Evolutionary conservation across 1,139 yeast genomes (phyloP).

Genomic region (Geotrichum macrosporum): DNA sequence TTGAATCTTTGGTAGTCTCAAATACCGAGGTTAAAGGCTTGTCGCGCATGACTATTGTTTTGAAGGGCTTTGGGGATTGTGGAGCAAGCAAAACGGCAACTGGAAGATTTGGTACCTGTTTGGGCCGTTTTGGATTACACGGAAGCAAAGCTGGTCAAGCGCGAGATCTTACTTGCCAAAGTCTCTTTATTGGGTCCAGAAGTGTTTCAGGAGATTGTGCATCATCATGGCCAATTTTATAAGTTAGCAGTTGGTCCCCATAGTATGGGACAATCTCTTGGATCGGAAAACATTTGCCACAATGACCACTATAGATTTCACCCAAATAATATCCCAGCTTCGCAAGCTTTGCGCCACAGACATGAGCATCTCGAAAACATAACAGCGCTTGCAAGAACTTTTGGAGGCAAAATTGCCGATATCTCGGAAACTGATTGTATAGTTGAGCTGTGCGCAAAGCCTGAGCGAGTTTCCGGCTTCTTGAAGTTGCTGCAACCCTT

Average conservation of each 20-base stretch:
- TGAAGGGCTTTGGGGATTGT: slow-evolving; percentile 94
- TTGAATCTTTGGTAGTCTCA: slow-evolving; percentile 94
- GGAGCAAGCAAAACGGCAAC: slow-evolving; percentile 96
- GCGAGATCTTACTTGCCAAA: slow-evolving; percentile 87
- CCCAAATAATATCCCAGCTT: slow-evolving; percentile 83
- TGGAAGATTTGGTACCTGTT: slow-evolving; percentile 95
- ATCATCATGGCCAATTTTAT: slow-evolving; percentile 63
- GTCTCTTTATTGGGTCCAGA: slow-evolving; percentile 93
- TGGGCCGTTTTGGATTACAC: slow-evolving; percentile 96
- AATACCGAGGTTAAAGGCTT: slow-evolving; percentile 93
- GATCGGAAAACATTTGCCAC: slow-evolving; percentile 29
- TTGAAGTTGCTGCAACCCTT: slow-evolving; percentile 88
- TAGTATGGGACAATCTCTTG: no score
- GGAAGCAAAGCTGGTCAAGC: slow-evolving; percentile 78
- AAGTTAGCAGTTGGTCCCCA: slow-evolving; percentile 31
- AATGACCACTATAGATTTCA: slow-evolving; percentile 54
- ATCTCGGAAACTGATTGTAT: slow-evolving; percentile 89
- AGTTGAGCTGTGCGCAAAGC: slow-evolving; percentile 91
- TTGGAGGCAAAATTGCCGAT: slow-evolving; percentile 90
- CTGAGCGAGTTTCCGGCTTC: slow-evolving; percentile 79
- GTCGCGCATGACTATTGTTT: slow-evolving; percentile 93
- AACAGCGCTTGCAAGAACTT: slow-evolving; percentile 71
- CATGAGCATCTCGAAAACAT: slow-evolving; percentile 62
- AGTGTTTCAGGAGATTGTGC: slow-evolving; percentile 89
- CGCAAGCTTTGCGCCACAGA: slow-evolving; percentile 86